phyloP scores from a whole-genome alignment of 768 basidiomycete species.

The Boletus subparvulus region DNA sequence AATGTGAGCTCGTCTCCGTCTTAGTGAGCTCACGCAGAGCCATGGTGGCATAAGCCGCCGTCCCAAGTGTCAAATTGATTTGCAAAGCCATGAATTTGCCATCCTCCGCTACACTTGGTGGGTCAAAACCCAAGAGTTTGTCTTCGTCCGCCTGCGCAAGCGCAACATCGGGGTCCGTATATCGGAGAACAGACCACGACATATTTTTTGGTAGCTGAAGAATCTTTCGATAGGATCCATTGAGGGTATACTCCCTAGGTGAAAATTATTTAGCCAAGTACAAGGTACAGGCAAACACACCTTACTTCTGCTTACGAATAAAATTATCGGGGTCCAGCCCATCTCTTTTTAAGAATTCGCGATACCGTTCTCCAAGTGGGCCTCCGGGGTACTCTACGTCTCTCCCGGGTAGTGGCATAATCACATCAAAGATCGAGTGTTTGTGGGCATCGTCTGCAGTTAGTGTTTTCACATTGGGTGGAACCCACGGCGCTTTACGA shows the following conservation, averaged over 20 bases:
- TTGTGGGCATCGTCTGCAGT: slow-evolving; percentile 74
- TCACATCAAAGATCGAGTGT: slow-evolving; percentile 89
- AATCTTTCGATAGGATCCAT: slow-evolving; percentile 92
- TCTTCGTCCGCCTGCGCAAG: slow-evolving; percentile 97
- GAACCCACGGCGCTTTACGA: slow-evolving; percentile 48
- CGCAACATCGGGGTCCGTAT: slow-evolving; percentile 91
- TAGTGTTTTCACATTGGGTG: slow-evolving; percentile 74
- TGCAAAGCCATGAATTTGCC: slow-evolving; percentile 90
- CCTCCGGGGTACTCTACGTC: slow-evolving; percentile 94
- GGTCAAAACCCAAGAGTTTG: slow-evolving; percentile 75
- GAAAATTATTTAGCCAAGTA: slow-evolving; percentile 9
- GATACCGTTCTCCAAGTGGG: slow-evolving; percentile 80
- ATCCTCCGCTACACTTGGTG: slow-evolving; percentile 61
- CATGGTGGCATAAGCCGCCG: slow-evolving; percentile 97
- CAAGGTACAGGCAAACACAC: background rate
- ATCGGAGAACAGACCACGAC: slow-evolving; percentile 78
- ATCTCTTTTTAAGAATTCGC: slow-evolving; percentile 77
- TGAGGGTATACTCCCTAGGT: slow-evolving; percentile 83
- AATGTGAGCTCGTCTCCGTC: slow-evolving; percentile 91
- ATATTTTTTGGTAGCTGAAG: slow-evolving; percentile 81
- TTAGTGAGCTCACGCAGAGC: slow-evolving; percentile 93
- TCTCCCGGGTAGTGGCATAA: slow-evolving; percentile 96
- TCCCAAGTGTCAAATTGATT: slow-evolving; percentile 80
- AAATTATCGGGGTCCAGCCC: slow-evolving; percentile 91
- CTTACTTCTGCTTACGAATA: slow-evolving; percentile 84